Percentiles rank a stretch among this genome's conserved stretches.
phyloP scores from a whole-genome alignment of 2,329 filamentous ascomycete species.

The Neophaeococcomyces mojaviensis region DNA sequence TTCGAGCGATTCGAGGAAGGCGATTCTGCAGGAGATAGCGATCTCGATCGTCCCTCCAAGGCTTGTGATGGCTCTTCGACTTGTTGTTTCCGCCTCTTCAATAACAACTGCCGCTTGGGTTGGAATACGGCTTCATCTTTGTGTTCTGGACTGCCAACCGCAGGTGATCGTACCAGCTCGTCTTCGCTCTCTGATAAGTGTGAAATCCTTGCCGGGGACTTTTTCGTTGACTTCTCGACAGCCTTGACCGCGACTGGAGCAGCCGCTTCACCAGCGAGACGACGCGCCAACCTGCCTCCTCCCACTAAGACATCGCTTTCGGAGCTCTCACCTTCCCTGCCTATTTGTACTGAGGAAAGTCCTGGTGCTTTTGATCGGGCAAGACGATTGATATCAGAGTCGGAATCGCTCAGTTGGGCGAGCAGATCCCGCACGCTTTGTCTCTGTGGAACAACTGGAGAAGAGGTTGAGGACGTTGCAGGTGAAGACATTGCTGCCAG shows the following conservation, averaged over 20 bases:
- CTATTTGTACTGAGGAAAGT: background rate
- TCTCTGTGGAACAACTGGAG: constrained; percentile 25
- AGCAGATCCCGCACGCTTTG: constrained; percentile 45
- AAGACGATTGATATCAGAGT: constrained; percentile 32
- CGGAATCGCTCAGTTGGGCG: constrained; percentile 41
- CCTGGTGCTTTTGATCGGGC: background rate
- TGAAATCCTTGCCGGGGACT: background rate
- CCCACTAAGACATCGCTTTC: constrained; percentile 39
- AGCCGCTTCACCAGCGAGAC: constrained; percentile 23
- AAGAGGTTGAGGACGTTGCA: background rate
- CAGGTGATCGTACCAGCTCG: background rate
- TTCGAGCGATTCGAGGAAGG: background rate
- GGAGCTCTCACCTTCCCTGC: constrained; percentile 30
- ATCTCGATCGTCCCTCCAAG: constrained; percentile 12
- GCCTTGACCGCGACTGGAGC: background rate
- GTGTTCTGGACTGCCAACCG: background rate
- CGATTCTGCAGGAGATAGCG: background rate
- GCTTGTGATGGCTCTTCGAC: constrained; percentile 8
- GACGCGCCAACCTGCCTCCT: constrained; percentile 56
- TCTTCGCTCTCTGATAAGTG: background rate
- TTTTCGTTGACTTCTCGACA: background rate
- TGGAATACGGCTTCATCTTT: background rate
- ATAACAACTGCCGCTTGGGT: constrained; percentile 2
- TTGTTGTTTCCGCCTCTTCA: background rate
- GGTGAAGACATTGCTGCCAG: constrained; percentile 2